A percentile compares a stretch with the other conserved stretches of the same genome.
Evolutionary conservation across 1,139 yeast species (phyloP).

Genomic region (Debaryomycetaceae sp.): DNA sequence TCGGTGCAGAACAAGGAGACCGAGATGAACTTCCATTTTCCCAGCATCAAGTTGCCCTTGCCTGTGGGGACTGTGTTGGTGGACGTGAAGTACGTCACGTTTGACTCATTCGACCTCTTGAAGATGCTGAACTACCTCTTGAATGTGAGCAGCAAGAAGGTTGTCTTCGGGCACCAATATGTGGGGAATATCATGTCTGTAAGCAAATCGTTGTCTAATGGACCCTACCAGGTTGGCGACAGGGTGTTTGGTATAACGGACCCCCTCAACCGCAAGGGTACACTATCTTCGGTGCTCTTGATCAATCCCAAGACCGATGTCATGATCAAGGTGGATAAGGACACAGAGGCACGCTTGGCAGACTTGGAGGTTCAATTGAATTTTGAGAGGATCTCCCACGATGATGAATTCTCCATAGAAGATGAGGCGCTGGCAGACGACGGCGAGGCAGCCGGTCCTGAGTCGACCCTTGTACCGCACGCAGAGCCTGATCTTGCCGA

Average conservation of each 20-base stretch:
- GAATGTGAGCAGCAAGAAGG: conserved; percentile 35
- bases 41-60: conserved; percentile 35
- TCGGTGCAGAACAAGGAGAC: conserved; percentile 42
- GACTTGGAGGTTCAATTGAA: conserved; percentile 16
- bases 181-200: conserved; percentile 33
- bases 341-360: conserved; percentile 17
- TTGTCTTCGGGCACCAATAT: conserved; percentile 45
- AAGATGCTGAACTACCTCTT: conserved; percentile 35
- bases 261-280: conserved; percentile 34
- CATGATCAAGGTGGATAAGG: conserved; percentile 27
- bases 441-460: not conserved
- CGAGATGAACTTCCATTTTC: conserved; percentile 41
- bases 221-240: conserved; percentile 27
- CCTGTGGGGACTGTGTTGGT: conserved; percentile 31
- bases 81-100: conserved; percentile 34
- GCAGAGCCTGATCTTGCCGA: conserved; percentile 3
- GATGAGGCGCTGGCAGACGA: not conserved
- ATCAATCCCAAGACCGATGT: conserved; percentile 33
- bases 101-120: conserved; percentile 37
- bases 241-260: conserved; percentile 35
- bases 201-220: conserved; percentile 23
- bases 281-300: conserved; percentile 33
- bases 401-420: conserved; percentile 8
- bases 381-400: conserved; percentile 5
- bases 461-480: not conserved